Base-by-base conservation (phyloP, 179 eudicot genomes). In the Pouteria campechiana region DNA sequence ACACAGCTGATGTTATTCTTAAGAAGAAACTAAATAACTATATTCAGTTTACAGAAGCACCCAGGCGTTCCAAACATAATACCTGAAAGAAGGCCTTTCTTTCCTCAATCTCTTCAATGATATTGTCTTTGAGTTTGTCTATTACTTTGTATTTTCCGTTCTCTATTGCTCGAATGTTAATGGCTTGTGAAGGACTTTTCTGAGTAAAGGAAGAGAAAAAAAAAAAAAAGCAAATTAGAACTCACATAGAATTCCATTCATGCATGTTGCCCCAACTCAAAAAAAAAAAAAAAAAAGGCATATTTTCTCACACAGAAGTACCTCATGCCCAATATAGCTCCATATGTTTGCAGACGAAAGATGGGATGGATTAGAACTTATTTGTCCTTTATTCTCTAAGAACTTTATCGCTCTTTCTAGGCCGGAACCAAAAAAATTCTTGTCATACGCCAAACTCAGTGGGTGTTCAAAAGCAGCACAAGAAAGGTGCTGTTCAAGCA, bases 61-160 rank as follows among this genome's bases (percentile, higher is more conserved):
- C n/a, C n/a, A n/a, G n/a, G n/a, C n/a, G n/a, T n/a, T n/a, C n/a
- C n/a, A n/a, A n/a, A n/a, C n/a, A n/a, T n/a, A n/a, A n/a, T 31
- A 87, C 99, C 99, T 90, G 99, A 63, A 90, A 90, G 71, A 90
- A 90, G 38, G 99, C 99, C 60, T 37, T 73, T 75, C 96, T 87
- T 64, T 90, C 99, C 68, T 90, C 99, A 55, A 90, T 82, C 72
- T 90, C 99, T 74, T 90, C 99, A 51, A 90, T 73, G 58, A 90
- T 71, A 55, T 79, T 76, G 57, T 79, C 50, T 23, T 41, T 79
- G 68, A 66, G 62, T 63, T 57, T 35, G 70, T 86, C 78, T 55
- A 82, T 73, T 38, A 90, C 94, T 75, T 73, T 74, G 74, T 72
- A 90, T 63, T 66, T 78, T 68, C 72, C 96, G 18, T 69, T 58